Evolutionary conservation across 768 basidiomycete species (phyloP).

Genomic region (Trametes gibbosa): DNA sequence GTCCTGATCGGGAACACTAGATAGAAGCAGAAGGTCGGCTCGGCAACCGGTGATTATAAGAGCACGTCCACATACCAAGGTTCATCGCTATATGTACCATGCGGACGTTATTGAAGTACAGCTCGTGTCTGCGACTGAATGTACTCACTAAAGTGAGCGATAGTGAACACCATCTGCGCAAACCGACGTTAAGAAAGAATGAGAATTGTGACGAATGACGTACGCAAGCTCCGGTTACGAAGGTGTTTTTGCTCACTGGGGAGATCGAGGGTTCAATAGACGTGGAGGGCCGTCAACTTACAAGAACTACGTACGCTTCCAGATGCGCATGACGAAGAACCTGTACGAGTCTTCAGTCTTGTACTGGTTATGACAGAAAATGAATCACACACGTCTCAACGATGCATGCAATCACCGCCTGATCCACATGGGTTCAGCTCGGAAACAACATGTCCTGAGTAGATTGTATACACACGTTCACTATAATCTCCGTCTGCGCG

Average conservation of each 20-base stretch:
- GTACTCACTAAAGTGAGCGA: background rate
- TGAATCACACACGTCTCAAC: background rate
- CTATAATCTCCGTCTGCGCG: background rate
- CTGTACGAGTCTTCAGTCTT: background rate
- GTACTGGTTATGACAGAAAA: background rate
- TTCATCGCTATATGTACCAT: background rate
- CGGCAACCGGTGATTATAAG: background rate
- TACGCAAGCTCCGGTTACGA: background rate
- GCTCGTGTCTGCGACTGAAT: background rate
- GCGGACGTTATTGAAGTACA: background rate
- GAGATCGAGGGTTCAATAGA: background rate
- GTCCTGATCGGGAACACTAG: background rate
- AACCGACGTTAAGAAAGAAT: too few species aligned
- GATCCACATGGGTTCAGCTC: background rate
- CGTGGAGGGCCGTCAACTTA: background rate
- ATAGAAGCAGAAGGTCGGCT: background rate
- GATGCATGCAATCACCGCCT: background rate
- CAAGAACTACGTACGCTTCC: background rate
- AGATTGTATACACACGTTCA: background rate
- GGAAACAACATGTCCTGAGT: background rate
- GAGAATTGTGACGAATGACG: background rate
- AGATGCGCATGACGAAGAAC: constrained; percentile 3
- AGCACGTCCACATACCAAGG: background rate
- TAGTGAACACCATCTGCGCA: constrained; percentile 2
- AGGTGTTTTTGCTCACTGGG: background rate